Evolutionary conservation across 208 protist species (phyloP).

Genomic region (Leishmania martiniquensis): DNA sequence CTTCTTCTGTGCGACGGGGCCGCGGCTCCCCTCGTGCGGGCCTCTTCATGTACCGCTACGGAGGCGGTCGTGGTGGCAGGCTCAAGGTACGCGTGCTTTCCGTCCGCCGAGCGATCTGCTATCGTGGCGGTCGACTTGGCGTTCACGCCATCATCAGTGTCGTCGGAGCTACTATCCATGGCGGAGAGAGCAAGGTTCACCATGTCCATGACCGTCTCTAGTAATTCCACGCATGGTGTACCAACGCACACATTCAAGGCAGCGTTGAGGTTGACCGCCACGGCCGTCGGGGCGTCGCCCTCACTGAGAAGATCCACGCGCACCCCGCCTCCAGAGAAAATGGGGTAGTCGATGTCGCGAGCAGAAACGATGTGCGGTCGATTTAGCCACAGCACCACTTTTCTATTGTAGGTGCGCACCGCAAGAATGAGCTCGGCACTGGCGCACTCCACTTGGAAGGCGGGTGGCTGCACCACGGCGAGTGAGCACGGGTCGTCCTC

Average conservation of each 20-base stretch:
- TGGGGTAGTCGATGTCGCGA: slow-evolving; percentile 39
- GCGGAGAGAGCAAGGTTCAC: slow-evolving; percentile 60
- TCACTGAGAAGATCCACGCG: slow-evolving; percentile 44
- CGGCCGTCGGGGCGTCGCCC: slow-evolving; percentile 35
- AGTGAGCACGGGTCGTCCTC: slow-evolving; percentile 63
- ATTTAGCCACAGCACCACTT: slow-evolving; percentile 53
- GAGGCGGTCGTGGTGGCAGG: background rate
- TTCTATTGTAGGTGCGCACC: slow-evolving; percentile 46
- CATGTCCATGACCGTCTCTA: slow-evolving; percentile 83
- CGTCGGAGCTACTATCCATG: slow-evolving; percentile 18
- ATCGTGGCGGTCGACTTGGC: background rate
- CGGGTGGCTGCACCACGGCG: slow-evolving; percentile 27
- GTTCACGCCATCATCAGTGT: background rate
- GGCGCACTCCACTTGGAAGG: slow-evolving; percentile 62
- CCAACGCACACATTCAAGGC: slow-evolving; percentile 56
- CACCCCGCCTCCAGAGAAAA: slow-evolving; percentile 49
- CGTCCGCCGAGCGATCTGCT: background rate
- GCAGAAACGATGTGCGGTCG: slow-evolving; percentile 53
- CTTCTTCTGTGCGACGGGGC: background rate
- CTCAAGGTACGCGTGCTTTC: background rate
- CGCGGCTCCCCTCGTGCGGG: background rate
- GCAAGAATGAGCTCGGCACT: slow-evolving; percentile 64
- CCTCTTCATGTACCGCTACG: background rate
- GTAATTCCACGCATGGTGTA: slow-evolving; percentile 79
- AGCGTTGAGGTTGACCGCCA: slow-evolving; percentile 43